phyloP scores from a whole-genome alignment of 106 monocot species.

The Triglochin maritima region DNA sequence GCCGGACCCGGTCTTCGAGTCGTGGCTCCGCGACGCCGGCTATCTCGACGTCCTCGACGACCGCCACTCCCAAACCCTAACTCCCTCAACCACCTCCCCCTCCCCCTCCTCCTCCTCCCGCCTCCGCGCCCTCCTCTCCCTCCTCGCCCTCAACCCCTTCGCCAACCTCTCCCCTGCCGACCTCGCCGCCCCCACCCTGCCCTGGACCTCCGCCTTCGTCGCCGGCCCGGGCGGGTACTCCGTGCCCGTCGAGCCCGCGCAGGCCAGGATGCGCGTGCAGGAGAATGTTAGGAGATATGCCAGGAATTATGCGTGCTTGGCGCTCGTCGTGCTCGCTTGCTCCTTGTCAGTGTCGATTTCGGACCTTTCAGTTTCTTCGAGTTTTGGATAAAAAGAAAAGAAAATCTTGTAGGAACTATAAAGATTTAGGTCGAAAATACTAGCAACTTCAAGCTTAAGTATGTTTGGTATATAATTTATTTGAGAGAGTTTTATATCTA shows the following conservation, averaged over 20 bases:
- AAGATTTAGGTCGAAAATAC: too few relatives aligned
- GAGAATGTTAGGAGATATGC: slow-evolving; percentile 83
- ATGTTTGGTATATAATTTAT: too few relatives aligned
- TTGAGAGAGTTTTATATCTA: too few relatives aligned
- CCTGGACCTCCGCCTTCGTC: slow-evolving; percentile 63
- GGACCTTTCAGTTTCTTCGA: too few relatives aligned
- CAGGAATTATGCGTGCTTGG: slow-evolving; percentile 53
- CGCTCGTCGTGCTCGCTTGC: slow-evolving; percentile 55
- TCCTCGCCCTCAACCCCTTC: slow-evolving; percentile 73
- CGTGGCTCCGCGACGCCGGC: slow-evolving; percentile 90
- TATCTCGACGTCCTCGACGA: slow-evolving; percentile 81
- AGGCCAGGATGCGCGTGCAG: slow-evolving; percentile 72
- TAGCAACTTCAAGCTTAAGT: too few relatives aligned
- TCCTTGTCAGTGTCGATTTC: slow-evolving; percentile 36
- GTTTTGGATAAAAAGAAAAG: too few relatives aligned
- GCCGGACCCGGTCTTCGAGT: slow-evolving; percentile 67
- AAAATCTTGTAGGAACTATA: too few relatives aligned
- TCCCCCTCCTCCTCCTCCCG: slow-evolving; percentile 14
- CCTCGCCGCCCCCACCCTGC: slow-evolving; percentile 37
- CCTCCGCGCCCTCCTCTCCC: slow-evolving; percentile 34
- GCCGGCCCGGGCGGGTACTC: slow-evolving; percentile 24
- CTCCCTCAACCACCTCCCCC: slow-evolving; percentile 10
- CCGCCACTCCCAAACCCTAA: slow-evolving; percentile 15
- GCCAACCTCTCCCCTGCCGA: slow-evolving; percentile 53
- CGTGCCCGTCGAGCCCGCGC: slow-evolving; percentile 51